Evolutionary conservation across 2,329 filamentous ascomycete species (phyloP).

Genomic region (Venturia nashicola): DNA sequence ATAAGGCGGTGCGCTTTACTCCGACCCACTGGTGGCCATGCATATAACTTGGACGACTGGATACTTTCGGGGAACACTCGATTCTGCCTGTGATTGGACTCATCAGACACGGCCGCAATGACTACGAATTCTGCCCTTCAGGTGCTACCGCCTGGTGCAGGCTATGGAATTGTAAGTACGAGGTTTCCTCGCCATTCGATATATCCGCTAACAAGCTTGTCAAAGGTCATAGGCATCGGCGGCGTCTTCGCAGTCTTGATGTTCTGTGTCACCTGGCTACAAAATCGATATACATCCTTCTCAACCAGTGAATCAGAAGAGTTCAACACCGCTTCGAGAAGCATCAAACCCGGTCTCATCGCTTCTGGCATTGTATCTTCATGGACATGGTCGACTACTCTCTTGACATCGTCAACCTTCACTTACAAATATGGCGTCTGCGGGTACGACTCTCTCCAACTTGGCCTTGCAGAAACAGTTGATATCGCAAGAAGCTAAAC

Average conservation of each 20-base stretch:
- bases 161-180: slow-evolving; percentile 30
- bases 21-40: not conserved
- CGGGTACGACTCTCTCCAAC: slow-evolving; percentile 13
- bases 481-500: not conserved
- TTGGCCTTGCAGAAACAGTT: too few species aligned
- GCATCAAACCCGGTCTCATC: slow-evolving; percentile 33
- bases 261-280: slow-evolving; percentile 12
- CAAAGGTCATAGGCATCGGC: slow-evolving; percentile 34
- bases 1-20: not conserved
- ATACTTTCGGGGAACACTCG: too few species aligned
- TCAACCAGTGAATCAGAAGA: slow-evolving; percentile 33
- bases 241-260: slow-evolving; percentile 32
- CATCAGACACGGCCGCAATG: not conserved
- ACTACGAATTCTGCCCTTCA: not conserved
- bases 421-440: slow-evolving; percentile 30
- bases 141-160: slow-evolving; percentile 25
- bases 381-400: slow-evolving; percentile 38
- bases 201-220: not conserved
- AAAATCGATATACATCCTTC: slow-evolving; percentile 20
- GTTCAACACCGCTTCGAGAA: slow-evolving; percentile 35
- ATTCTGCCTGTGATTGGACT: not conserved
- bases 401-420: slow-evolving; percentile 26
- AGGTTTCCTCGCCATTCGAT: not conserved
- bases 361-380: slow-evolving; percentile 35
- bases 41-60: not conserved